Conservation (phyloP, 2,329 filamentous ascomycete genomes). For the Microcyclospora tardicrescens region DNA sequence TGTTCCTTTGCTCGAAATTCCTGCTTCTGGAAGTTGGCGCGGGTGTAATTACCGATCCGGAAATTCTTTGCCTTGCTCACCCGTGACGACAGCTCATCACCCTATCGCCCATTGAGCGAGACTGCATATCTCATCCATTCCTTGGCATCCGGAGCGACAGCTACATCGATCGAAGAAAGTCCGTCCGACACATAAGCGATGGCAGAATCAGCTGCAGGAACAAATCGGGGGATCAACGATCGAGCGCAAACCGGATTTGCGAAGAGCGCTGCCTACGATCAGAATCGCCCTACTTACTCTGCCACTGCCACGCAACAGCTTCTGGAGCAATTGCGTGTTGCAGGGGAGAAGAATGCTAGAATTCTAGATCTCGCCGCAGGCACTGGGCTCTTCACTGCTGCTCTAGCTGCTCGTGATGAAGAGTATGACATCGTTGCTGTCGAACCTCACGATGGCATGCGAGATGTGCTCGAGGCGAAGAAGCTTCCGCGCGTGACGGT, state of each 20-base stretch:
- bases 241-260: slow-evolving; percentile 43
- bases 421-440: slow-evolving; percentile 48
- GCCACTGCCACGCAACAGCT: slow-evolving; percentile 45
- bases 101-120: no score
- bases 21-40: no score
- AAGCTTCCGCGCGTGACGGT: slow-evolving; percentile 42
- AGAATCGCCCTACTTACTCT: slow-evolving; percentile 55
- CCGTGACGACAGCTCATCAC: no score
- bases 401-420: slow-evolving; percentile 46
- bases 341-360: slow-evolving; percentile 28
- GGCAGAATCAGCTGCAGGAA: no score
- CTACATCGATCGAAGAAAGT: no score
- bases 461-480: slow-evolving; percentile 47
- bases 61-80: no score
- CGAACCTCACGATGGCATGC: slow-evolving; percentile 55
- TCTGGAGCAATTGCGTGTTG: slow-evolving; percentile 42
- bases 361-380: slow-evolving; percentile 55
- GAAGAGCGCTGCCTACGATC: slow-evolving; percentile 52
- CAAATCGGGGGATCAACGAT: slow-evolving; percentile 7
- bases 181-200: no score
- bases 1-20: no score
- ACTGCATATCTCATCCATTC: no score
- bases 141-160: no score
- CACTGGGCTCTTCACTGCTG: slow-evolving; percentile 58
- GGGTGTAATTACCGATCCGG: no score